A percentile compares a stretch with the other conserved stretches of the same genome.
Conservation (phyloP, 2,329 filamentous ascomycete genomes). For the Pyrenophora seminiperda region DNA sequence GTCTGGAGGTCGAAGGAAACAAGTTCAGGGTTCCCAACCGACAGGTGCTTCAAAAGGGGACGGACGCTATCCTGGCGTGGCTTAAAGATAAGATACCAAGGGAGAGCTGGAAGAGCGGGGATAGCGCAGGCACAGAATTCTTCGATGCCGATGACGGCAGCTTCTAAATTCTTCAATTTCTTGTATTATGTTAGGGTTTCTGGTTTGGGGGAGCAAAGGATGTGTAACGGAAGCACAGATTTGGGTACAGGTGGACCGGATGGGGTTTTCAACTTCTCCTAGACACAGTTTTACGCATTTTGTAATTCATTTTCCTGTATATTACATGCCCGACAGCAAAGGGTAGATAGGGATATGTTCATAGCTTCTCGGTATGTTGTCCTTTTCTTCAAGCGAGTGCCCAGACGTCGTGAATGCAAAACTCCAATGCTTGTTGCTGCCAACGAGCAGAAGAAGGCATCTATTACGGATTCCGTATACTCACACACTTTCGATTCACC, state of each 20-base stretch:
- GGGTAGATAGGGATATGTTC: conserved; percentile 1
- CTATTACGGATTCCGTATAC: too few species aligned
- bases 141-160: conserved; percentile 26
- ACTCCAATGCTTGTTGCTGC: too few species aligned
- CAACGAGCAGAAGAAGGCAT: too few species aligned
- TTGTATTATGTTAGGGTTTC: conserved; percentile 1
- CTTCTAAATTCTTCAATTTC: conserved; percentile 11
- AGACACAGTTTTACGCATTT: conserved; percentile 5
- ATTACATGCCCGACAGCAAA: background rate
- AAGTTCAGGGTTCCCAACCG: conserved; percentile 85
- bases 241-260: background rate
- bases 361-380: background rate
- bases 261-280: background rate
- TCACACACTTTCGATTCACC: too few species aligned
- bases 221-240: background rate
- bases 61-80: conserved; percentile 82
- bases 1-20: conserved; percentile 81
- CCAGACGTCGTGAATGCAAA: background rate
- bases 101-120: conserved; percentile 28
- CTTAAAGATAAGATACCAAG: conserved; percentile 73
- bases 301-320: conserved; percentile 18
- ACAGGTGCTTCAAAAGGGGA: conserved; percentile 83
- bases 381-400: background rate
- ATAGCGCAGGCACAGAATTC: conserved; percentile 30
- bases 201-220: background rate